Conservation (phyloP, 441 rosid species). For the Bruguiera hainesii region DNA sequence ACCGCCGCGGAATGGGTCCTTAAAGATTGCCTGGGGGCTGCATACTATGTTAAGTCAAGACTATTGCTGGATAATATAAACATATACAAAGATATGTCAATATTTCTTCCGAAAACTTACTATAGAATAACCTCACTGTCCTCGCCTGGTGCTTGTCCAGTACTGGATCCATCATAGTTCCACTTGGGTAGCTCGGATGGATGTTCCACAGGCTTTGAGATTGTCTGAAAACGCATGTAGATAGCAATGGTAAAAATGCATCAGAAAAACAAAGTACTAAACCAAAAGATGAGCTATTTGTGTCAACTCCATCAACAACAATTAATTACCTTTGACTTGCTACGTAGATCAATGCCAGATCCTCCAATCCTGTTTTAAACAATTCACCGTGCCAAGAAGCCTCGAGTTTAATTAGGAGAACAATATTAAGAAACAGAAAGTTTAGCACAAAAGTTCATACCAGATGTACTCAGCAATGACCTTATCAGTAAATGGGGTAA, state of each 20-base stretch:
- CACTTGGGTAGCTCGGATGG: conserved; percentile 97
- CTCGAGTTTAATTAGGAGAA: too few relatives aligned
- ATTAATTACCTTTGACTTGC: conserved; percentile 85
- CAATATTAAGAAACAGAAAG: too few relatives aligned
- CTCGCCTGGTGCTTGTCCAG: conserved; percentile 98
- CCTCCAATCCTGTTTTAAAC: conserved; percentile 87
- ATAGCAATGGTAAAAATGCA: conserved; percentile 10
- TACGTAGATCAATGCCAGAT: conserved; percentile 73
- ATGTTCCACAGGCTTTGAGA: conserved; percentile 76
- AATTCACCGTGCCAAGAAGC: too few relatives aligned
- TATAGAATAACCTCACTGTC: conserved; percentile 97
- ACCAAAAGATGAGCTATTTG: conserved; percentile 5
- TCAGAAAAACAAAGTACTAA: conserved; percentile 6
- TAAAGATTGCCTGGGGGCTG: conserved; percentile 98
- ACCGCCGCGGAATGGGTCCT: conserved; percentile 97
- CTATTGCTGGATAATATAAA: conserved; percentile 10
- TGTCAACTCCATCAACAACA: neutral
- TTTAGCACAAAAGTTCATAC: conserved; percentile 31
- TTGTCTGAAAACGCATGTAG: conserved; percentile 43
- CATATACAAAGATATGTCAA: conserved; percentile 4
- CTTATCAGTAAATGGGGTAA: conserved; percentile 70
- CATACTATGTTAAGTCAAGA: conserved; percentile 20
- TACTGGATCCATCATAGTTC: conserved; percentile 98
- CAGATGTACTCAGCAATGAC: conserved; percentile 96
- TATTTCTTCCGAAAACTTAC: conserved; percentile 45